phyloP scores from a whole-genome alignment of 768 basidiomycete species.

The Clathrus columnatus region DNA sequence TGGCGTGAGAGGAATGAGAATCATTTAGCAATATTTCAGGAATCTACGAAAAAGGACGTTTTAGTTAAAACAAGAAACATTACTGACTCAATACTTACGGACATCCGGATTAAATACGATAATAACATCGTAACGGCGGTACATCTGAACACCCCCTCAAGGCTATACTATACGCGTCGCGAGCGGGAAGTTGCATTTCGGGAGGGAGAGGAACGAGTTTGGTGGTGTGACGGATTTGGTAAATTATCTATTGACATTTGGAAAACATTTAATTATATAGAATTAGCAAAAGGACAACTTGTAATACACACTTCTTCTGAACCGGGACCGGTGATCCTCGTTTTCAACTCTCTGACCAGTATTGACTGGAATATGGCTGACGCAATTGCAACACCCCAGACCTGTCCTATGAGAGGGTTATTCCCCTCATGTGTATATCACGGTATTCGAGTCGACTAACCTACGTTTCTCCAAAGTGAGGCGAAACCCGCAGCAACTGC shows the following conservation, averaged over 20 bases:
- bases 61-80: too few relatives aligned
- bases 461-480: constrained; percentile 57
- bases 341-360: constrained; percentile 44
- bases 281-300: neutral
- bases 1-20: too few relatives aligned
- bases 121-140: constrained; percentile 48
- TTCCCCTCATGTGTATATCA: neutral
- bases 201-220: constrained; percentile 42
- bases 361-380: constrained; percentile 59
- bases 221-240: constrained; percentile 51
- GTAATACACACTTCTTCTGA: constrained; percentile 40
- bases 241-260: constrained; percentile 37
- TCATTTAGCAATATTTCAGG: too few relatives aligned
- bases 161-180: constrained; percentile 51
- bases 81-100: too few relatives aligned
- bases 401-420: constrained; percentile 42
- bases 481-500: constrained; percentile 64
- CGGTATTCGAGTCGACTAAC: constrained; percentile 15
- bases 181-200: constrained; percentile 41
- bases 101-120: constrained; percentile 51
- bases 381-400: constrained; percentile 60
- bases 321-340: constrained; percentile 43
- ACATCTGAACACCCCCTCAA: constrained; percentile 56
- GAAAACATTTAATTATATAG: neutral
- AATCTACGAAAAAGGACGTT: too few relatives aligned